A percentile compares a stretch with the other conserved stretches of the same genome.
phyloP scores from a whole-genome alignment of 192 early-diverging fungal genomes.

The Coemansia sp. region DNA sequence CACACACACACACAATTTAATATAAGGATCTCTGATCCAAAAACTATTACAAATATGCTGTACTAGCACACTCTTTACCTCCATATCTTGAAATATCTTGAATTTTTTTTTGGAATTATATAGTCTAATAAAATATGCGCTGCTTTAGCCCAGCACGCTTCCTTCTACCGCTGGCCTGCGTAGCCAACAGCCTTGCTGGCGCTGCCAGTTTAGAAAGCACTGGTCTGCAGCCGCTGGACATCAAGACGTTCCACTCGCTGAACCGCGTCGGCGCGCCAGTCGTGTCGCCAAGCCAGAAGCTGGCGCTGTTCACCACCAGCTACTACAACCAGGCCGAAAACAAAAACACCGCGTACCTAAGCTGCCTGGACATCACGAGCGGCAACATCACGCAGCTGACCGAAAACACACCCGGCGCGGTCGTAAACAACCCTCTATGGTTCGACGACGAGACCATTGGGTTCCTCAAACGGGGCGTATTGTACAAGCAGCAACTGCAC shows the following conservation, averaged over 20 bases:
- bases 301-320: slow-evolving; percentile 27
- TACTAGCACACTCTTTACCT: neutral
- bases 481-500: slow-evolving; percentile 25
- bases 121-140: neutral
- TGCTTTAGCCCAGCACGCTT: neutral
- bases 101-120: neutral
- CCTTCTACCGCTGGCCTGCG: neutral
- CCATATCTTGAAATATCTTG: neutral
- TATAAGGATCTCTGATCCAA: neutral
- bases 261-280: slow-evolving; percentile 26
- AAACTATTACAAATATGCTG: neutral
- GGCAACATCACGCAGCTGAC: slow-evolving; percentile 33
- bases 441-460: slow-evolving; percentile 18
- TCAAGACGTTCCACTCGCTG: slow-evolving; percentile 29
- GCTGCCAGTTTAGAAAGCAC: neutral
- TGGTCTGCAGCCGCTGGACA: slow-evolving; percentile 49
- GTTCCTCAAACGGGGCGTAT: slow-evolving; percentile 15
- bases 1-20: slow-evolving; percentile 47
- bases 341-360: slow-evolving; percentile 30
- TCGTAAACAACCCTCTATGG: slow-evolving; percentile 26
- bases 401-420: neutral
- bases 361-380: slow-evolving; percentile 19
- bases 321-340: slow-evolving; percentile 23
- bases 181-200: neutral
- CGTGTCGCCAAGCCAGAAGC: slow-evolving; percentile 32